Evolutionary conservation across 148 eudicot genomes (phyloP).

Genomic region (Persicaria maculosa): DNA sequence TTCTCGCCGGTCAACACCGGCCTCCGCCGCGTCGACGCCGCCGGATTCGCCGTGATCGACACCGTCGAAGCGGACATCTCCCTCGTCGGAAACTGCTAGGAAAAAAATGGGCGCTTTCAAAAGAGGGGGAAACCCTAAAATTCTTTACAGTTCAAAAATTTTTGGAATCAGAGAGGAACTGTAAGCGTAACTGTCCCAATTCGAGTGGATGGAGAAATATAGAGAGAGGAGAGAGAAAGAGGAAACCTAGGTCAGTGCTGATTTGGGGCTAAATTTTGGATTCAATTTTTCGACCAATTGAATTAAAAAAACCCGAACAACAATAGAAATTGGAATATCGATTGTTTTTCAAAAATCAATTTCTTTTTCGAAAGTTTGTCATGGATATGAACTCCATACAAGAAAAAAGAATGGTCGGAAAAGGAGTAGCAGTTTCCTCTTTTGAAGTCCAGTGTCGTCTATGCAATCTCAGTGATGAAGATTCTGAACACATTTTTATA

Average conservation of each 20-base stretch:
- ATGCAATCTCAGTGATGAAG: too few species aligned
- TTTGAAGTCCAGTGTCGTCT: too few species aligned
- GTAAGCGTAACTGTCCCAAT: neutral
- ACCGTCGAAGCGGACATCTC: conserved; percentile 79
- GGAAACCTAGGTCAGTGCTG: neutral
- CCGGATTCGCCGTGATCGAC: conserved; percentile 59
- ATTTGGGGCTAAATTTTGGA: neutral
- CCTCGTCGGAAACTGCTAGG: neutral
- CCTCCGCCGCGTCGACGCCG: conserved; percentile 46
- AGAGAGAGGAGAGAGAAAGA: neutral
- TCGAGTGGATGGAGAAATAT: neutral
- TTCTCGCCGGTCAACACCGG: conserved; percentile 36
- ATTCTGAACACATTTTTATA: too few species aligned
- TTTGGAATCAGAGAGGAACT: neutral
- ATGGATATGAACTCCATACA: too few species aligned
- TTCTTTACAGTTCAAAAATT: neutral
- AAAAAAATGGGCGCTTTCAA: neutral
- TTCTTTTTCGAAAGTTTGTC: too few species aligned
- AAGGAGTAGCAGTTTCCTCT: too few species aligned
- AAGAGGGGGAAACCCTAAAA: neutral
- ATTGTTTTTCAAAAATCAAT: too few species aligned
- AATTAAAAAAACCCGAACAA: too few species aligned
- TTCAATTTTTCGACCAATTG: neutral
- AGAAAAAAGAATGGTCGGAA: too few species aligned
- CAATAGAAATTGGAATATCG: too few species aligned